These are phyloP conservation scores for Fusarium sp. DNA, from an alignment of 2,329 filamentous ascomycete genomes.

Conservation along the genomic window DNA sequence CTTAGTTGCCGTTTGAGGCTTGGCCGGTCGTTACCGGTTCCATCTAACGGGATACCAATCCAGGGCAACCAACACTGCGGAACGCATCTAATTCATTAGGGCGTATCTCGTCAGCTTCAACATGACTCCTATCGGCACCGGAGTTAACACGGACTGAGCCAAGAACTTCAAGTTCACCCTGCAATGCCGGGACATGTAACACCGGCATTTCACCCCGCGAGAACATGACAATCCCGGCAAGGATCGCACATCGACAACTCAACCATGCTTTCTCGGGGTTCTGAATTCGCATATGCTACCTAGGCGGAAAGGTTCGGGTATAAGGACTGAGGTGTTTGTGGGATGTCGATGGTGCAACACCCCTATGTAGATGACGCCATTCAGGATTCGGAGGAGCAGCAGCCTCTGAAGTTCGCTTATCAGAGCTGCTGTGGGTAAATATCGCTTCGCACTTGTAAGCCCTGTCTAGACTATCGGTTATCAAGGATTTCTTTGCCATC, in stretches of 20 bases:
- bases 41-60: not conserved
- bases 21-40: not conserved
- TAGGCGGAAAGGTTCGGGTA: constrained; percentile 7
- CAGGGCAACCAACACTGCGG: not conserved
- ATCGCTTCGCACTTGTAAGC: constrained; percentile 5
- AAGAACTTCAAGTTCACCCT: not conserved
- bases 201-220: not conserved
- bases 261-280: constrained; percentile 6
- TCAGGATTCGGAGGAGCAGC: constrained; percentile 1
- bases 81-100: not conserved
- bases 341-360: constrained; percentile 40
- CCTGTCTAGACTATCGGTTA: not conserved
- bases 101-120: not conserved
- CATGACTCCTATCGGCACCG: not conserved
- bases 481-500: not conserved
- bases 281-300: not conserved
- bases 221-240: not conserved
- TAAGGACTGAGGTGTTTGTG: constrained; percentile 4
- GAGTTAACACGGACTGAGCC: not conserved
- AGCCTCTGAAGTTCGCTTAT: not conserved
- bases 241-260: not conserved
- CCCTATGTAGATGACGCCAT: constrained; percentile 41
- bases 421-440: not conserved
- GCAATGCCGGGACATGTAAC: not conserved
- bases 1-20: not conserved